A percentile compares a stretch with the other conserved stretches of the same genome.
phyloP scores from a whole-genome alignment of 2,329 filamentous ascomycete species.

The Arachnomyces sp. region DNA sequence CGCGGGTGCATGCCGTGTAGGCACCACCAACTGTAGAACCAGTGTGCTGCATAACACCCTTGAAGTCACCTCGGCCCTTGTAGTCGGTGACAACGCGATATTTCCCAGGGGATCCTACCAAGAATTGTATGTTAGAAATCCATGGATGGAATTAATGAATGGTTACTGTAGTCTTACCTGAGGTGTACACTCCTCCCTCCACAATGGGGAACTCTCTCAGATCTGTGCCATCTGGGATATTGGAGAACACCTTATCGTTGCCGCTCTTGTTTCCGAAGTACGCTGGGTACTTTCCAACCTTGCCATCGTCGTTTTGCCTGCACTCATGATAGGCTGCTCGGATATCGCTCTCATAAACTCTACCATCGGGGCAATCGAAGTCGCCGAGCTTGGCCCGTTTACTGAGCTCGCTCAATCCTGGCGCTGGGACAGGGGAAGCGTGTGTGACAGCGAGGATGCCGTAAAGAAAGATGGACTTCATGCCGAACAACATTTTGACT shows the following conservation, averaged over 20 bases:
- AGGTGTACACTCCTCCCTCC: constrained; percentile 6
- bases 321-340: constrained; percentile 8
- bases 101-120: constrained; percentile 5
- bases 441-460: constrained; percentile 6
- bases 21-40: constrained; percentile 8
- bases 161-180: constrained; percentile 3
- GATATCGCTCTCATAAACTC: constrained; percentile 7
- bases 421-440: constrained; percentile 6
- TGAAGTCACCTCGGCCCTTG: constrained; percentile 9
- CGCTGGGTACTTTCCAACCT: constrained; percentile 7
- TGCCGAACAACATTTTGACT: constrained; percentile 8
- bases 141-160: constrained; percentile 1
- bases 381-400: constrained; percentile 10
- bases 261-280: constrained; percentile 10
- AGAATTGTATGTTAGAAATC: neutral
- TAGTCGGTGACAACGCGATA: constrained; percentile 12
- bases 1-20: constrained; percentile 9
- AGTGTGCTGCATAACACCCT: constrained; percentile 12
- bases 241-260: constrained; percentile 7
- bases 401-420: constrained; percentile 2
- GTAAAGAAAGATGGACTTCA: constrained; percentile 10
- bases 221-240: constrained; percentile 8
- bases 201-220: constrained; percentile 10
- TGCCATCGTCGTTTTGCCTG: constrained; percentile 4
- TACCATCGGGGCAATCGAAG: constrained; percentile 10